phyloP scores from a whole-genome alignment of 2,329 filamentous ascomycete species.

The Orbilia quercus region DNA sequence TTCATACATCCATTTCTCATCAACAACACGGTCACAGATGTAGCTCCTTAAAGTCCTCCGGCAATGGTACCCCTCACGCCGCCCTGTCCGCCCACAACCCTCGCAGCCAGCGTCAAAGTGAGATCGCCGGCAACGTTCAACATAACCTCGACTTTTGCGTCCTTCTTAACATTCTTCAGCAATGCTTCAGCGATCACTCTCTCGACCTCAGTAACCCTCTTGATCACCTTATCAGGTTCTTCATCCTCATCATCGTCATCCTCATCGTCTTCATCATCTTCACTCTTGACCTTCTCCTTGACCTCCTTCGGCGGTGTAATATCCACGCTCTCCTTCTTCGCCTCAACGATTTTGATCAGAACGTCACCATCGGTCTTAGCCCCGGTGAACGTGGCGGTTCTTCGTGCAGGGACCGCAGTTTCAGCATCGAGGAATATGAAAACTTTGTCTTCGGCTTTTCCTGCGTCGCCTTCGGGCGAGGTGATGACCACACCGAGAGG shows the following conservation, averaged over 20 bases:
- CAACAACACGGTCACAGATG: background rate
- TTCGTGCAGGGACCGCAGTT: constrained; percentile 88
- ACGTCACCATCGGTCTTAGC: constrained; percentile 87
- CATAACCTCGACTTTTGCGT: constrained; percentile 90
- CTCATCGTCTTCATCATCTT: constrained; percentile 71
- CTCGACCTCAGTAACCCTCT: constrained; percentile 77
- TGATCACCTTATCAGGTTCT: constrained; percentile 89
- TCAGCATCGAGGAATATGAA: constrained; percentile 83
- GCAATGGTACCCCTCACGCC: constrained; percentile 73
- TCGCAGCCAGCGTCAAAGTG: constrained; percentile 79
- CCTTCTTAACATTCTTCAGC: constrained; percentile 85
- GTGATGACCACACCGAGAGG: constrained; percentile 86
- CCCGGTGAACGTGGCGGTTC: constrained; percentile 80
- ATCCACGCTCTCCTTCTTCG: constrained; percentile 89
- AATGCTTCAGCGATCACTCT: constrained; percentile 84
- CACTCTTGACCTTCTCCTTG: constrained; percentile 70
- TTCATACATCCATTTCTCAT: background rate
- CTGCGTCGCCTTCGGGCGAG: constrained; percentile 66
- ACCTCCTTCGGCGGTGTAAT: constrained; percentile 78
- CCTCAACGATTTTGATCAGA: constrained; percentile 87
- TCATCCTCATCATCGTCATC: constrained; percentile 70
- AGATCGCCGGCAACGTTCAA: constrained; percentile 87
- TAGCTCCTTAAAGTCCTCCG: constrained; percentile 14
- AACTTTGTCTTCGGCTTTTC: constrained; percentile 73
- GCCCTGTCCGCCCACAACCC: constrained; percentile 87